Percentiles rank a stretch among this genome's conserved stretches.
Evolutionary conservation across 495 filamentous ascomycete genomes (phyloP).

Genomic region (Penicillium dipodomyicola): DNA sequence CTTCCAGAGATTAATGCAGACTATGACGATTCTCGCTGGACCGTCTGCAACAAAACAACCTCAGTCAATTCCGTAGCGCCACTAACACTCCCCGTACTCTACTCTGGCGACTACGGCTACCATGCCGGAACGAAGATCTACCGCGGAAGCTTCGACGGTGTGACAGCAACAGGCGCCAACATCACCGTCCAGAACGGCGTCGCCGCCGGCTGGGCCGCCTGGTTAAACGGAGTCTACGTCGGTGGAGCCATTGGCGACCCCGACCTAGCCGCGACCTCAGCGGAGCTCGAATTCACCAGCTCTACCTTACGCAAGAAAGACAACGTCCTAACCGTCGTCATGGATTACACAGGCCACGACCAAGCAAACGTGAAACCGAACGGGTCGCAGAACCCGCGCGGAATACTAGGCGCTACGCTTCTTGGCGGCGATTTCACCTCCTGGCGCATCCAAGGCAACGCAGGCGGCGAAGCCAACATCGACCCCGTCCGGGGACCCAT

Average conservation of each 20-base stretch:
- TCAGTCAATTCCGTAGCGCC: conserved; percentile 60
- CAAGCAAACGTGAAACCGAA: conserved; percentile 57
- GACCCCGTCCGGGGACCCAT: conserved; percentile 65
- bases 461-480: conserved; percentile 64
- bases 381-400: conserved; percentile 64
- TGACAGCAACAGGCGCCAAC: conserved; percentile 58
- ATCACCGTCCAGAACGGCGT: conserved; percentile 57
- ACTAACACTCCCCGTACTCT: conserved; percentile 51
- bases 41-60: conserved; percentile 49
- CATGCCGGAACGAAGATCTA: conserved; percentile 63
- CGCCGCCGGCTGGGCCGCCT: conserved; percentile 55
- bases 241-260: conserved; percentile 55
- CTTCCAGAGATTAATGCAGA: conserved; percentile 60
- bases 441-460: conserved; percentile 75
- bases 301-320: conserved; percentile 43
- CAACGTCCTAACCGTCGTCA: conserved; percentile 63
- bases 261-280: conserved; percentile 28
- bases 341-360: conserved; percentile 70
- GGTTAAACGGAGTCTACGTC: conserved; percentile 53
- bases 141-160: conserved; percentile 60
- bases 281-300: conserved; percentile 27
- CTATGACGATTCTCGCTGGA: conserved; percentile 67
- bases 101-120: conserved; percentile 70
- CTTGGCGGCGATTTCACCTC: conserved; percentile 47
- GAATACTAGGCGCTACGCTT: conserved; percentile 58